phyloP scores from a whole-genome alignment of 352 stramenopile species.

The Phytophthora quininea region DNA sequence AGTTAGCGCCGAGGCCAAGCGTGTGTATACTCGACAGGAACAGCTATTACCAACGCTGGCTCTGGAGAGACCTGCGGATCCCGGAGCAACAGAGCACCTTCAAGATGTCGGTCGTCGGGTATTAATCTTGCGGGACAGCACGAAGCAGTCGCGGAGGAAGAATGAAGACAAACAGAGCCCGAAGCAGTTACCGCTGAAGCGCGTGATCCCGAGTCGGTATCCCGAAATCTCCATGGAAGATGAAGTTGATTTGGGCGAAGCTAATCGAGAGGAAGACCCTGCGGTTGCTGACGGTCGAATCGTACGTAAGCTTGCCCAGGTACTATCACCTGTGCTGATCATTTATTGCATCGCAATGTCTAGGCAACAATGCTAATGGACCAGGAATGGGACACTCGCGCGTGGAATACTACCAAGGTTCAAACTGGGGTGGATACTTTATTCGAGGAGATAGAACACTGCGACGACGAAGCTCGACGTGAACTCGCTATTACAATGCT shows the following conservation, averaged over 20 bases:
- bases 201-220: slow-evolving; percentile 61
- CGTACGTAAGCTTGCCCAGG: slow-evolving; percentile 35
- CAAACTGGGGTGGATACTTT: slow-evolving; percentile 65
- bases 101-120: slow-evolving; percentile 66
- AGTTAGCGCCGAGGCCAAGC: slow-evolving; percentile 60
- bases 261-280: slow-evolving; percentile 28
- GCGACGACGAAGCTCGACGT: slow-evolving; percentile 43
- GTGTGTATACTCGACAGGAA: slow-evolving; percentile 59
- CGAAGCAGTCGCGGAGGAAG: slow-evolving; percentile 40
- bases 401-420: slow-evolving; percentile 69
- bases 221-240: slow-evolving; percentile 36
- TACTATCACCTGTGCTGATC: too few species aligned
- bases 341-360: not conserved
- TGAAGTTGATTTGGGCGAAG: slow-evolving; percentile 34
- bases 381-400: slow-evolving; percentile 81
- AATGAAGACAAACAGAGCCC: slow-evolving; percentile 15
- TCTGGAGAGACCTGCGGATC: slow-evolving; percentile 52
- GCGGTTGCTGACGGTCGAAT: slow-evolving; percentile 51
- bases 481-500: slow-evolving; percentile 76
- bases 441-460: slow-evolving; percentile 69
- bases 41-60: slow-evolving; percentile 57
- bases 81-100: slow-evolving; percentile 47
- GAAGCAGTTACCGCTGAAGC: slow-evolving; percentile 36
- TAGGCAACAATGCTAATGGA: slow-evolving; percentile 81
- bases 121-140: slow-evolving; percentile 58